These are phyloP conservation scores for Lithohypha guttulata DNA, from an alignment of 2,329 filamentous ascomycete species.

Conservation along the genomic window DNA sequence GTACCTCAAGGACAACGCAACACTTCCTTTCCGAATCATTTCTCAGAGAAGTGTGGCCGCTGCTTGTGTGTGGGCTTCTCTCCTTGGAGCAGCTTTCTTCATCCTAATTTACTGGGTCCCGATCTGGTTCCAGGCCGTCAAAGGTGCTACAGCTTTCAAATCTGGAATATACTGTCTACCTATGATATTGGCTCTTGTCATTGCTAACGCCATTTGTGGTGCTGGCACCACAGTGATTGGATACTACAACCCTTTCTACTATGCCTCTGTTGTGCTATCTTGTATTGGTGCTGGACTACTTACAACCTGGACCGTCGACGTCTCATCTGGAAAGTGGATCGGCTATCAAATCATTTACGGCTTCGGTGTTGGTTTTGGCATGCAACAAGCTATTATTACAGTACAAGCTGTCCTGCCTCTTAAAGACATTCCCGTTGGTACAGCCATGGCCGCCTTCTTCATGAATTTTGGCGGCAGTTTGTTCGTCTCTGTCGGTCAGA, in stretches of 20 bases:
- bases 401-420: slow-evolving; percentile 30
- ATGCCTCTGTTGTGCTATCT: slow-evolving; percentile 26
- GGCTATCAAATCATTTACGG: slow-evolving; percentile 29
- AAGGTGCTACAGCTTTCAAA: slow-evolving; percentile 32
- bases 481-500: slow-evolving; percentile 43
- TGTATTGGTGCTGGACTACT: slow-evolving; percentile 33
- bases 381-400: slow-evolving; percentile 33
- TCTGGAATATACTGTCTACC: slow-evolving; percentile 36
- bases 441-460: slow-evolving; percentile 31
- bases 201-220: slow-evolving; percentile 27
- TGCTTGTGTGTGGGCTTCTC: slow-evolving; percentile 26
- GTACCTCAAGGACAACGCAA: slow-evolving; percentile 39
- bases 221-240: slow-evolving; percentile 26
- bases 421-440: slow-evolving; percentile 30
- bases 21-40: slow-evolving; percentile 41
- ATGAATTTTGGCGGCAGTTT: slow-evolving; percentile 36
- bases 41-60: slow-evolving; percentile 33
- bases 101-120: slow-evolving; percentile 34
- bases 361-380: slow-evolving; percentile 27
- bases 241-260: slow-evolving; percentile 34
- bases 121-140: slow-evolving; percentile 40
- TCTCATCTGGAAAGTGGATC: slow-evolving; percentile 29
- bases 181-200: slow-evolving; percentile 29
- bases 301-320: slow-evolving; percentile 29
- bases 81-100: slow-evolving; percentile 30